Percentiles rank a stretch among this genome's conserved stretches.
Evolutionary conservation across 257 asterid species (phyloP).

Genomic region (Osmanthus fragrans): DNA sequence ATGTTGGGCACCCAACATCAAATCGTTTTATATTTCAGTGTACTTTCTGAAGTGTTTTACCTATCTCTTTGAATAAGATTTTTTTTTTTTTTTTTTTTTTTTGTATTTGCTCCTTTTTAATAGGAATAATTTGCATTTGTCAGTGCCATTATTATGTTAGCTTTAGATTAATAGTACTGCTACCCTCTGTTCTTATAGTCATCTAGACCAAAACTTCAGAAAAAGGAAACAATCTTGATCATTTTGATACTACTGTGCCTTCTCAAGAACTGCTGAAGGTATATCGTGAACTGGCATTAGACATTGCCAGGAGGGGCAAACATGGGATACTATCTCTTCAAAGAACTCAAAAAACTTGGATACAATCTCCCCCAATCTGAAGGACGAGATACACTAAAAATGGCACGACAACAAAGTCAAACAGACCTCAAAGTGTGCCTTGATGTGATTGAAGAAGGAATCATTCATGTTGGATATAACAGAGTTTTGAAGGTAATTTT

Average conservation of each 20-base stretch:
- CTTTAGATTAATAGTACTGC: slow-evolving; percentile 7
- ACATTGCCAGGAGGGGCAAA: slow-evolving; percentile 64
- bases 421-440: slow-evolving; percentile 74
- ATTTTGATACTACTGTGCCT: slow-evolving; percentile 76
- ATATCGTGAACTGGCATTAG: slow-evolving; percentile 79
- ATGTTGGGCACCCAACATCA: not conserved
- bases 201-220: slow-evolving; percentile 69
- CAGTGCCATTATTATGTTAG: not conserved
- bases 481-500: slow-evolving; percentile 74
- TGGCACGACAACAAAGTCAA: slow-evolving; percentile 70
- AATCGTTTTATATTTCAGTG: not conserved
- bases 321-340: slow-evolving; percentile 91
- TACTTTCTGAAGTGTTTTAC: not conserved
- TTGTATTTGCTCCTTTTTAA: not conserved
- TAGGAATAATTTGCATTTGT: slow-evolving; percentile 14
- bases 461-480: slow-evolving; percentile 83
- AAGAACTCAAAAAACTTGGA: slow-evolving; percentile 46
- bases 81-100: not conserved
- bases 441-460: slow-evolving; percentile 84
- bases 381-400: slow-evolving; percentile 49
- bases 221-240: slow-evolving; percentile 83
- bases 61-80: slow-evolving; percentile 3
- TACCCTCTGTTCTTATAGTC: slow-evolving; percentile 41
- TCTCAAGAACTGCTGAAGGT: slow-evolving; percentile 69
- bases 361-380: slow-evolving; percentile 50